Base-by-base conservation (phyloP, 208 protist species). In the Trypanosoma congolense region DNA sequence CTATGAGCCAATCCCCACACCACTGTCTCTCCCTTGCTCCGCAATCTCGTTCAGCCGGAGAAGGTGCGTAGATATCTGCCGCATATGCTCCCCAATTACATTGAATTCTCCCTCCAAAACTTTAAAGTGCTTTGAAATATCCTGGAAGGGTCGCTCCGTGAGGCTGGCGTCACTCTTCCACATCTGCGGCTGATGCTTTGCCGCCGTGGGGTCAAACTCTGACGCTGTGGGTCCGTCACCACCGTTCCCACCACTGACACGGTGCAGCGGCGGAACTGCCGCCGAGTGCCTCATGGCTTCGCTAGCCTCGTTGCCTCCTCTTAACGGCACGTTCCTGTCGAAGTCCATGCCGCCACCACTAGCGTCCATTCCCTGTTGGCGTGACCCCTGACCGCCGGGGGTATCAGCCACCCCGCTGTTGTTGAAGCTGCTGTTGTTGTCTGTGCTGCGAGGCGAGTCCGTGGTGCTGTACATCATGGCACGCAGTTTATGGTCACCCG, bases 31-130 rank as follows among this genome's bases (percentile, higher is more conserved):
- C 56, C 29, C 76, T 73, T 83, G 68, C 51, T 91, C 82, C 10
- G 80, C 78, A 75, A 94, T 89, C 36, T 79, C 71, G 54, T 94
- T 90, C 12, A 94, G 73, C 10, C 68, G 73, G n/a, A 86, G 64
- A 19, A 94, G 80, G 49, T 91, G 80, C 53, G 74, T 76, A 14
- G 83, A 87, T 18, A 94, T 88, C 22, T 90, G 67, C 5, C 75
- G 72, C 61, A 94, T 71, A 53, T 88, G 68, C 33, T 91, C 79
- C 16, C 83, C 80, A 33, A 94, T 64, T 5, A 62, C 70, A 6
- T 64, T 66, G 46, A 94, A 94, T 50, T 89, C 78, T 24, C 66
- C 66, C 57, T 94, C 87, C 16, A 94, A 52, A 16, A 68, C 44
- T 10, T 73, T 75, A 66, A 91, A 94, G 60, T 87, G 80, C 3